Base-by-base conservation (phyloP, 106 monocot species). In the Amphibolis antarctica region DNA sequence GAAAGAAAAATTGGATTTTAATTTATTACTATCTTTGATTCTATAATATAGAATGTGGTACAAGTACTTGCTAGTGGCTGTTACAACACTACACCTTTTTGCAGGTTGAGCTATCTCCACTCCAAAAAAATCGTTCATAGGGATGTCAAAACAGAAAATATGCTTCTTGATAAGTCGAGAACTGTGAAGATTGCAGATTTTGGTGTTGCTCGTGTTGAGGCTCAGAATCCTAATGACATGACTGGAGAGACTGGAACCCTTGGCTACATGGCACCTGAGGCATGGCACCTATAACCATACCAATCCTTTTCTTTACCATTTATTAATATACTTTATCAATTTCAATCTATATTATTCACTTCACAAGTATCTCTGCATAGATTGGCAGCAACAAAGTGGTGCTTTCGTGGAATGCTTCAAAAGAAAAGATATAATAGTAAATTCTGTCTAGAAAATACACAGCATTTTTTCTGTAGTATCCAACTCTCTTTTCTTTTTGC, bases 211-310 rank as follows among this genome's bases (percentile, higher is more conserved):
- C 80, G 80, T 23, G 53, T 81, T 53, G 80, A 81, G 54, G 80
- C 80, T 52, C 72, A 64, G 55, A 81, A 81, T 64, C 80, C 80
- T 28, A 76, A 71, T 64, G 80, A 81, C 45, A 81, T 81, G 80
- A 81, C 80, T 12, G 80, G 81, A 4, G 81, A 81, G 69, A 81
- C 81, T 0, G 81, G 81, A 46, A 81, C 81, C 1, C 77, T 81
- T 51, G 81, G 81, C 66, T 81, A 77, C 66, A 81, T 81, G 81
- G 81, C 81, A 62, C 81, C 77, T 12, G 81, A 81, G 81, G 81
- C 73, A 59, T 53, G 22, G 46, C 18, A 57, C 36, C 52, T 63
- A 1, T 12, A 10, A 28, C 15, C 6, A 15, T 27, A 28, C 28
- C 12, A 57, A 26, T 57, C 15, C 14, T 36, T 2, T 36, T 36